Evolutionary conservation across 1,284 basidiomycete genomes (phyloP), one percentile per base, ranked within the genome.

Genomic region (Apiotrichum gracile): DNA sequence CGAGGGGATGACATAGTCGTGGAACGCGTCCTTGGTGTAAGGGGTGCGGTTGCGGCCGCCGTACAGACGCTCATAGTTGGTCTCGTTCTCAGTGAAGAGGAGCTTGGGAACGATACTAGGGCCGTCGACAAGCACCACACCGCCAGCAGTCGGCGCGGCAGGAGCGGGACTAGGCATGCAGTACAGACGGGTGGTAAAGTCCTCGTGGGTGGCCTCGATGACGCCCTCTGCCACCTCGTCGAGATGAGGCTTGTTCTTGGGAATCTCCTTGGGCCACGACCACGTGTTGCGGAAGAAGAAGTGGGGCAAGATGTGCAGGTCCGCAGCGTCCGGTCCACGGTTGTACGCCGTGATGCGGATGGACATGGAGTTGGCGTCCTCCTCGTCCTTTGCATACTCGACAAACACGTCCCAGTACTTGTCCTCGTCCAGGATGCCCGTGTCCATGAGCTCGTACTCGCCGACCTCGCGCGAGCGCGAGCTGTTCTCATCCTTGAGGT

Each of bases 201-300:
- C 79, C 26, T 86, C 82, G 69, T 97, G 88, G 50, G 82, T 81
- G 4, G 85, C 84, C 53, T 84, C 83, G 68, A 96, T 81, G 50
- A 83, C 82, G 50, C 78, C 77, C 17, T 79, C 76, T 27, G 64
- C 68, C 54, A 82, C 81, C 62, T 69, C 80, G 70, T 67, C 63
- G 67, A 96, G 76, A 17, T 75, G 76, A 17, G 92, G 91, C 57
- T 69, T 70, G 78, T 85, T 87, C 6, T 83, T 79, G 7, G 91
- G 90, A 59, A 85, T 83, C 56, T 90, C 85, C 55, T 84, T 78
- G 24, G 84, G 81, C 94, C 94, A 98, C 5, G 91, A 96, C 94
- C 94, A 98, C 31, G 88, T 92, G 76, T 98, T 98, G 29, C 89
- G 85, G 79, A 97, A 98, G 85, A 89, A 96, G 49, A 97, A 78